Percentiles rank a stretch among this genome's conserved stretches.
Evolutionary conservation across 2,329 filamentous ascomycete species (phyloP).

Genomic region (Epichloe gansuensis): DNA sequence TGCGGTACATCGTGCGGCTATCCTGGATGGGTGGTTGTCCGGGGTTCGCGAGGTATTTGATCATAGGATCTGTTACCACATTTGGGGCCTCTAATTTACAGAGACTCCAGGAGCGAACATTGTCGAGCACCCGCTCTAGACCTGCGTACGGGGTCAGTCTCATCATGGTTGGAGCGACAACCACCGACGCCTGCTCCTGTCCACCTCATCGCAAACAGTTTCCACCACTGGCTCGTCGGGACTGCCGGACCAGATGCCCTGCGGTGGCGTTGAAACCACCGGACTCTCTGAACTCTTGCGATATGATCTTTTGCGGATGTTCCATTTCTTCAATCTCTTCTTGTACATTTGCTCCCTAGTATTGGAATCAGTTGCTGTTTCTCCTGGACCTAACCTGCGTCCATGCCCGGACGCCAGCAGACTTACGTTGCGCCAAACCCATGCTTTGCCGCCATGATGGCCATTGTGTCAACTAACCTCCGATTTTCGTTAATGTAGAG

Average conservation of each 20-base stretch:
- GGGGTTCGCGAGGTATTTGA: conserved; percentile 22
- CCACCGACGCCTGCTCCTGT: conserved; percentile 6
- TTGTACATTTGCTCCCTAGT: conserved; percentile 28
- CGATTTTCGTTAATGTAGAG: conserved; percentile 24
- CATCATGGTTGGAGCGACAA: conserved; percentile 11
- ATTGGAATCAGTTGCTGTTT: not conserved
- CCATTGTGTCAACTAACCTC: conserved; percentile 25
- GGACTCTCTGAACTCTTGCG: conserved; percentile 12
- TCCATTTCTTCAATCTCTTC: conserved; percentile 27
- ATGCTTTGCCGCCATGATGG: conserved; percentile 21
- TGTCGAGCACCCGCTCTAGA: conserved; percentile 22
- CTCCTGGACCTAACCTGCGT: not conserved
- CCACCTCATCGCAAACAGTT: not conserved
- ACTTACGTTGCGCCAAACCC: conserved; percentile 27
- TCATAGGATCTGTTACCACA: conserved; percentile 22
- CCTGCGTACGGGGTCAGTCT: conserved; percentile 16
- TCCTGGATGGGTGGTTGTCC: conserved; percentile 25
- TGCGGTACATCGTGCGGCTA: conserved; percentile 28
- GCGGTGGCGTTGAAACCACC: conserved; percentile 3
- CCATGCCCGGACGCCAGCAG: not conserved
- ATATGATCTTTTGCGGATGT: conserved; percentile 24
- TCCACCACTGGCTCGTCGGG: conserved; percentile 3
- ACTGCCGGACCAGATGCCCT: not conserved
- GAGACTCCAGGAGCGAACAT: conserved; percentile 23
- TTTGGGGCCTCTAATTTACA: conserved; percentile 20